Base-by-base conservation (phyloP, 805 yeast species). In the Sugiyamaella americana region DNA sequence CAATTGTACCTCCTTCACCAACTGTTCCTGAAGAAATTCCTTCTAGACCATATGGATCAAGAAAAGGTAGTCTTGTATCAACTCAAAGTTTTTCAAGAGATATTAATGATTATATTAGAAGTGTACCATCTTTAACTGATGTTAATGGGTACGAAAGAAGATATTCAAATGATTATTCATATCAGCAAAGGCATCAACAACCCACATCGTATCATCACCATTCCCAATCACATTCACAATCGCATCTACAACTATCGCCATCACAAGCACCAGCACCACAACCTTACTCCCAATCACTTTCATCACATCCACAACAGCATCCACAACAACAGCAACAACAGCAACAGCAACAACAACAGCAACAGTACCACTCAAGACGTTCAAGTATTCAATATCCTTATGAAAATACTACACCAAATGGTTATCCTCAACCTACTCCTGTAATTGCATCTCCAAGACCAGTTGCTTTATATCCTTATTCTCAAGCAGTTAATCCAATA, bases 81-180 rank as follows among this genome's bases (percentile, higher is more conserved):
- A 45, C 47, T 10, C 42, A 48, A 4, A 32, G 37, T 5, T 60
- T 58, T 47, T 58, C 50, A n/a, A 51, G 62, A n/a, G 62, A 61
- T 46, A 51, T 60, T 26, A 58, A 58, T 38, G 65, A 62, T 35
- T 61, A 57, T 40, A 58, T 61, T 47, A 37, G 56, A 18, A 42
- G 54, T 5, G 22, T 43, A n/a, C 40, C 40, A 16, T 13, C 37
- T 17, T 35, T 17, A 35, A 35, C 10, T 35, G 20, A 10, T 6
- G 20, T 17, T 13, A 11, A 35, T 21, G 37, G 10, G 6, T 10
- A 13, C 18, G 5, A 18, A 16, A 35, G 20, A 13, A 35, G 37
- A 26, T 26, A 8, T 8, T 26, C 32, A 8, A 26, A 13, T 8
- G 32, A 26, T 8, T 8, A 13, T 26, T 26, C 32, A 8, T 43